These are phyloP conservation scores for Fusarium sp. DNA, from an alignment of 2,329 filamentous ascomycete species.

Conservation along the genomic window DNA sequence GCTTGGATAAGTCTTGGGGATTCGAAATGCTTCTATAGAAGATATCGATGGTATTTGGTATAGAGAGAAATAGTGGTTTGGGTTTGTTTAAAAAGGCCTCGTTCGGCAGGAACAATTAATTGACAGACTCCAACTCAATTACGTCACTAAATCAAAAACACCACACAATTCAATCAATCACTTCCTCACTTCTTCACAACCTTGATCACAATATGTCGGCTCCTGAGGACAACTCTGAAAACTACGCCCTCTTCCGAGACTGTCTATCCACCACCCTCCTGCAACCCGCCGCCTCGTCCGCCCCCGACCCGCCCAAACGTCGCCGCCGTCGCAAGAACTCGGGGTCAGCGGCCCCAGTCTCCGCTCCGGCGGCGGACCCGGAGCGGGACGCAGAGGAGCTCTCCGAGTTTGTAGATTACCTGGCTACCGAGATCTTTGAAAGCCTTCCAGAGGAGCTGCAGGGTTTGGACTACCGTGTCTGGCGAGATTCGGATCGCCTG, in stretches of 20 bases:
- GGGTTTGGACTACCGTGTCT: constrained; percentile 68
- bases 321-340: constrained; percentile 48
- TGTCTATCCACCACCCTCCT: constrained; percentile 77
- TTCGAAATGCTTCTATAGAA: constrained; percentile 26
- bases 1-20: constrained; percentile 1
- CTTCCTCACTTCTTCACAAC: not conserved
- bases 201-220: constrained; percentile 26
- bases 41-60: not conserved
- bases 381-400: constrained; percentile 70
- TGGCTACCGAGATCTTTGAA: constrained; percentile 75
- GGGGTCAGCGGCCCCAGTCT: constrained; percentile 9
- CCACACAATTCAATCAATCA: not conserved
- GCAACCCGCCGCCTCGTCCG: constrained; percentile 62
- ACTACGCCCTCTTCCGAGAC: constrained; percentile 74
- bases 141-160: constrained; percentile 24
- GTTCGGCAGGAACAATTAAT: not conserved
- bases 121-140: constrained; percentile 16
- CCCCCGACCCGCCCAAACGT: constrained; percentile 56
- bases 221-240: constrained; percentile 40
- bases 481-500: constrained; percentile 55
- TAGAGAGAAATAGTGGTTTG: not conserved
- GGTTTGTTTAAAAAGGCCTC: not conserved
- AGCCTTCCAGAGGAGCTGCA: constrained; percentile 71
- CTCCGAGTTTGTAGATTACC: constrained; percentile 84
- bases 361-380: constrained; percentile 24